These are phyloP conservation scores for Cadophora malorum DNA, from an alignment of 2,329 filamentous ascomycete genomes.

Conservation along the genomic window DNA sequence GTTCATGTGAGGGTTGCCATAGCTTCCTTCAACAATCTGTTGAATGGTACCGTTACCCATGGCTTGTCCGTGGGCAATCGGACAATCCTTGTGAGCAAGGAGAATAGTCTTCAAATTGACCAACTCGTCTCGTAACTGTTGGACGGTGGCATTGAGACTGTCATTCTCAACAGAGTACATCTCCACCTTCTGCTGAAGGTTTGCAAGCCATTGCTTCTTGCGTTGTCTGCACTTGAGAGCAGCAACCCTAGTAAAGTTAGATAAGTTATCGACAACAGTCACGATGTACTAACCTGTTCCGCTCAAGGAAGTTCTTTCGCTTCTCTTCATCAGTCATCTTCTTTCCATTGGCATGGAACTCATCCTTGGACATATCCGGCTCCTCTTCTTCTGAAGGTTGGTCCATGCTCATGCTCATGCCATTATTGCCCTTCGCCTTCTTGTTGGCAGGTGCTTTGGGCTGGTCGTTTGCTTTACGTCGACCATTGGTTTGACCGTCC, in stretches of 20 bases:
- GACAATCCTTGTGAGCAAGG: constrained; percentile 94
- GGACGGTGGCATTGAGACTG: constrained; percentile 80
- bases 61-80: constrained; percentile 86
- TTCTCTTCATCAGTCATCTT: constrained; percentile 99
- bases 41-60: constrained; percentile 51
- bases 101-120: constrained; percentile 93
- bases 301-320: constrained; percentile 94
- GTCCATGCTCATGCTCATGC: constrained; percentile 46
- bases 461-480: constrained; percentile 79
- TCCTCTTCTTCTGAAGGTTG: constrained; percentile 49
- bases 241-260: constrained; percentile 71
- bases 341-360: constrained; percentile 66
- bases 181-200: constrained; percentile 93
- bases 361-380: constrained; percentile 59
- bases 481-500: constrained; percentile 61
- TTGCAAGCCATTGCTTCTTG: constrained; percentile 98
- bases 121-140: constrained; percentile 86
- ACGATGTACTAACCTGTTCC: constrained; percentile 76
- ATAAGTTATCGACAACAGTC: constrained; percentile 3
- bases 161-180: constrained; percentile 93
- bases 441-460: constrained; percentile 73
- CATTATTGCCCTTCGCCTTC: constrained; percentile 69
- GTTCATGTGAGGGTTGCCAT: constrained; percentile 37
- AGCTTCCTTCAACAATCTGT: constrained; percentile 45
- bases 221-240: constrained; percentile 96